Evolutionary conservation across 306 rosid genomes (phyloP), one percentile per base, ranked within the genome.

Genomic region (Morella rubra): DNA sequence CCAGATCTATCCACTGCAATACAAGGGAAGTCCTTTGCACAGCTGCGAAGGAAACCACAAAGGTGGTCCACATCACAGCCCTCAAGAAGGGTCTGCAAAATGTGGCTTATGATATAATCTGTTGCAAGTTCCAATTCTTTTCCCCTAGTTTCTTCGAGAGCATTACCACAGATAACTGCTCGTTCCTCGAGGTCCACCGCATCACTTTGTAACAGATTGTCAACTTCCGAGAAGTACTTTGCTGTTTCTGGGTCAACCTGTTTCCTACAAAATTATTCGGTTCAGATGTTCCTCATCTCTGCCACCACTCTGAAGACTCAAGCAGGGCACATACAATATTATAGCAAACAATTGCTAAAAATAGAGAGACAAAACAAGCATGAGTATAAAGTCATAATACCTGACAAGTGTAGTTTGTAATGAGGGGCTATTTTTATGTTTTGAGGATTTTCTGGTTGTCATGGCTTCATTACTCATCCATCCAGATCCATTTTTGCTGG

Each of bases 1-100:
- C 99, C 99, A 12, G 97, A 88, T 71, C 91, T 85, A 76, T 95
- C 99, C 93, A 85, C 89, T 1, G 97, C 91, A 85, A 95, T 90
- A 53, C 15, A 80, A 15, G 90, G 97, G 72, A 95, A 92, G 45
- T 86, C 85, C 32, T 83, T 76, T 0, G 89, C 91, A 76, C 88
- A 88, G 55, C 76, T 77, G 16, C 53, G 88, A 15, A 92, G 87
- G 86, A 92, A 95, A 79, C 80, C 75, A 69, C 96, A 95, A 6
- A 95, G 90, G 69, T 49, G 81, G 14, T 90, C 81, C 0, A 80
- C 81, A 42, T 88, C 90, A 71, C 88, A 88, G 11, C 90, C 93
- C 75, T 89, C 93, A 8, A 95, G 87, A 22, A 95, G 92, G 77
- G 88, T 76, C 85, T 95, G 88, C 78, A 95, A 15, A 47, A 90